phyloP scores from a whole-genome alignment of 352 stramenopile genomes.

The Globisporangium acanthophoron region DNA sequence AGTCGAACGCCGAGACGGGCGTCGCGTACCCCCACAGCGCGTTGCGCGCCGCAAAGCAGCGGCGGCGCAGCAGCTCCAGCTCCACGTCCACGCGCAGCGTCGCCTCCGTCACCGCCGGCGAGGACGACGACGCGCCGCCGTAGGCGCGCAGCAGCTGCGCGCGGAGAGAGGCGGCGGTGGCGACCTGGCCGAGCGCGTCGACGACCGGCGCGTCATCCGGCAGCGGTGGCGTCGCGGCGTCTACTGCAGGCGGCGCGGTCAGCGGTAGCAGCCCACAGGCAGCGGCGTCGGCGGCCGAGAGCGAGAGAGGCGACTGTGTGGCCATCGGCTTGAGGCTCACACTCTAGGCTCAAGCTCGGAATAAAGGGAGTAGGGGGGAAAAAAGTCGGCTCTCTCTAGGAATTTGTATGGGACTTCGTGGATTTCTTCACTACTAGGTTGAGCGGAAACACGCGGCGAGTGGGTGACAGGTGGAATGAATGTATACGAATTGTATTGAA shows the following conservation, averaged over 20 bases:
- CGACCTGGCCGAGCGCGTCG: conserved; percentile 22
- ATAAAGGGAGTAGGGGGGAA: not conserved
- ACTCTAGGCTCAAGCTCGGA: not conserved
- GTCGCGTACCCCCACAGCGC: conserved; percentile 48
- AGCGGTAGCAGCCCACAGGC: not conserved
- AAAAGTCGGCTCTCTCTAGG: not conserved
- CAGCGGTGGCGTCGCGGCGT: not conserved
- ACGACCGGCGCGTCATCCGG: conserved; percentile 8
- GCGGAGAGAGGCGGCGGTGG: conserved; percentile 30
- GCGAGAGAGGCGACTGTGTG: conserved; percentile 7
- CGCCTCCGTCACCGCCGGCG: conserved; percentile 28
- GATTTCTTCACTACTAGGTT: not conserved
- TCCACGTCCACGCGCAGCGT: conserved; percentile 75
- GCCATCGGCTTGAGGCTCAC: not conserved
- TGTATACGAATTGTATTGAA: not conserved
- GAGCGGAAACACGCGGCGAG: too few species aligned
- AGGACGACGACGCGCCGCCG: conserved; percentile 6
- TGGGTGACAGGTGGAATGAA: too few species aligned
- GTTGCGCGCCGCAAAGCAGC: conserved; percentile 76
- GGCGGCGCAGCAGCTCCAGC: conserved; percentile 60
- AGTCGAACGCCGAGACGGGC: conserved; percentile 41
- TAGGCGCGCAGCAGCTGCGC: conserved; percentile 34
- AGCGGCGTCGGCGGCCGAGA: conserved; percentile 3
- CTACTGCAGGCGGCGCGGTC: not conserved
- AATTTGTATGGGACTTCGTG: not conserved